Base-by-base conservation (phyloP, 2,329 filamentous ascomycete genomes). In the Fusarium sp. region DNA sequence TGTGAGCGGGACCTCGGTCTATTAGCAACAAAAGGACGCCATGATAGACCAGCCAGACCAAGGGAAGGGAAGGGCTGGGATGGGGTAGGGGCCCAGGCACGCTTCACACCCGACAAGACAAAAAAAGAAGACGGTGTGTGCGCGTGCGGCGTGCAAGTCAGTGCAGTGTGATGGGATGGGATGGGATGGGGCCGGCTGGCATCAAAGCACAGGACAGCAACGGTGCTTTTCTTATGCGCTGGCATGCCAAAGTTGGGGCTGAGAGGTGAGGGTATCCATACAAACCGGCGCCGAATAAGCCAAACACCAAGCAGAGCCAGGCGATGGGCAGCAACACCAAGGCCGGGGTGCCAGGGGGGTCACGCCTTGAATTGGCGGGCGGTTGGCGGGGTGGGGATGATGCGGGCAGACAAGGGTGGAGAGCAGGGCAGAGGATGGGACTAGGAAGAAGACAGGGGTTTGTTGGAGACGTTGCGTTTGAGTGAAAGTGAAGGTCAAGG, bases 211-310 rank as follows among this genome's bases (percentile, higher is more conserved):
- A 77, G 72, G 72, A 67, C 71, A 75, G 67, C 64, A 60, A 57
- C 72, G 64, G 68, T 74, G 76, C 72, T 71, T 72, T 58, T 65
- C 69, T 75, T 64, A 77, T 78, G 76, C 76, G 76, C 74, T 78
- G 76, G 76, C 76, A 77, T 66, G 58, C 58, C 64, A 57, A 54
- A 69, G 58, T 70, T 63, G 50, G 50, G 59, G 69, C 64, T 59
- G 67, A 67, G 65, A 69, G 69, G 69, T 71, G 67, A 75, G 69
- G 69, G 57, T 74, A 72, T 70, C 72, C 67, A 74, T 65, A 67
- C 66, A 43, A 72, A 68, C 64, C 54, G 57, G 57, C 67, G 56
- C 56, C 64, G 45, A 67, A 62, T 50, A 65, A 62, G 20, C 66
- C 29, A 66, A 66, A 59, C 61, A 57, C 54, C 67, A 59, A 54